These are phyloP conservation scores for Nepenthes gracilis DNA, from an alignment of 148 eudicot genomes.

Conservation along the genomic window DNA sequence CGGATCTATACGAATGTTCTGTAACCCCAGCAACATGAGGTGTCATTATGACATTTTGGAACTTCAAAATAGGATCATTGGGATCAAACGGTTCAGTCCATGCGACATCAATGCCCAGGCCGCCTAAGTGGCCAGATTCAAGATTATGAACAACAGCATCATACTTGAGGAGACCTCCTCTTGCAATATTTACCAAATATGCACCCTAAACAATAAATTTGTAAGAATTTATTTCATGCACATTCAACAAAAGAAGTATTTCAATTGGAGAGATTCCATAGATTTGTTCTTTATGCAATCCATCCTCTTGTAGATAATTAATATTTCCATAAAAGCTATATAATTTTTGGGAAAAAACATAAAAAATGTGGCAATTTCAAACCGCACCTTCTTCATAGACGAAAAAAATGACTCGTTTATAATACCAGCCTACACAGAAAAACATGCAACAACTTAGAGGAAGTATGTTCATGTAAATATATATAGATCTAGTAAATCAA, in stretches of 20 bases:
- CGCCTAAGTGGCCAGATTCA: conserved; percentile 80
- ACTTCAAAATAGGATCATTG: conserved; percentile 27
- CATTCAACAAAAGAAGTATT: no score
- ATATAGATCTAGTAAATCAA: background rate
- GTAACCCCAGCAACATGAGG: conserved; percentile 98
- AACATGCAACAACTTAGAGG: conserved; percentile 3
- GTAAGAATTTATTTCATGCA: background rate
- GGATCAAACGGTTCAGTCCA: conserved; percentile 79
- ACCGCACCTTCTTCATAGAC: conserved; percentile 85
- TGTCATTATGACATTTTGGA: conserved; percentile 75
- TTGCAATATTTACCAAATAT: conserved; percentile 70
- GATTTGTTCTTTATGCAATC: background rate
- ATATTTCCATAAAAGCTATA: background rate
- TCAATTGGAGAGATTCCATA: no score
- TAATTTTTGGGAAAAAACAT: background rate
- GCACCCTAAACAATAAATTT: conserved; percentile 45
- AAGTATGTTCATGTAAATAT: background rate
- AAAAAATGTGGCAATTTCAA: background rate
- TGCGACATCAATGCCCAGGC: conserved; percentile 88
- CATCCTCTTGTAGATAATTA: no score
- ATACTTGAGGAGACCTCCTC: conserved; percentile 87
- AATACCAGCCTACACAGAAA: conserved; percentile 59
- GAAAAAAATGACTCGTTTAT: conserved; percentile 58
- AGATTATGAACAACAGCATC: conserved; percentile 46
- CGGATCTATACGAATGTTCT: conserved; percentile 52